Base-by-base conservation (phyloP, 1,139 yeast genomes). In the Magnusiomyces clavatus region DNA sequence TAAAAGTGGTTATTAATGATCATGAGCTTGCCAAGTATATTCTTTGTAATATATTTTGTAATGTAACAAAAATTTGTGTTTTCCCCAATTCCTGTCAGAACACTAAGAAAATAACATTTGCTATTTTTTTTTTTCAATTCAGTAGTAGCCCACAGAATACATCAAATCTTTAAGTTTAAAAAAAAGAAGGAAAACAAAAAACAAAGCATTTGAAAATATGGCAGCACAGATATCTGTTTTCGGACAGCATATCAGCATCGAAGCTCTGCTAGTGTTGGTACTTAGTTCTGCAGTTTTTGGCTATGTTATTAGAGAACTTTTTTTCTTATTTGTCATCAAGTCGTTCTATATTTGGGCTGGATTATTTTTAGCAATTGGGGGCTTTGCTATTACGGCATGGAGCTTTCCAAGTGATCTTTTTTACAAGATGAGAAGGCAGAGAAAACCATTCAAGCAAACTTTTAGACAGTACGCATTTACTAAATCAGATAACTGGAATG, bases 281-380 rank as follows among this genome's bases (percentile, higher is more conserved):
- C 47, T 58, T 6, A 58, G 56, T 3, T 57, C 58, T 1, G 56
- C 54, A 2, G 48, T 59, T 19, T 37, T 50, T 8, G 57, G 59
- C 12, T 62, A 60, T 43, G 48, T 55, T 20, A 47, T 57, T 20
- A 57, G 58, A 31, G 47, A 58, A 29, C 45, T 62, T 12, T 43
- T 61, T 38, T 58, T 13, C 54, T 58, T 42, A 40, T 59, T 19
- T 38, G 60, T 12, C 53, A 54, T 39, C 60, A 60, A 46, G 36
- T 61, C 43, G 17, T 20, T 62, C 43, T 60, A 61, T 16, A 54
- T 60, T 19, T 54, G 56, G 35, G 46, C 58, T 6, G 62, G 62
- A 1, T 52, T 58, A 36, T 52, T 55, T 40, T 39, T 58, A 39
- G 59, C 60, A 6, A 48, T 58, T 20, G 52, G 55, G n/a, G 47